Conservation (phyloP, 257 asterid species). For the Penstemon eatonii region DNA sequence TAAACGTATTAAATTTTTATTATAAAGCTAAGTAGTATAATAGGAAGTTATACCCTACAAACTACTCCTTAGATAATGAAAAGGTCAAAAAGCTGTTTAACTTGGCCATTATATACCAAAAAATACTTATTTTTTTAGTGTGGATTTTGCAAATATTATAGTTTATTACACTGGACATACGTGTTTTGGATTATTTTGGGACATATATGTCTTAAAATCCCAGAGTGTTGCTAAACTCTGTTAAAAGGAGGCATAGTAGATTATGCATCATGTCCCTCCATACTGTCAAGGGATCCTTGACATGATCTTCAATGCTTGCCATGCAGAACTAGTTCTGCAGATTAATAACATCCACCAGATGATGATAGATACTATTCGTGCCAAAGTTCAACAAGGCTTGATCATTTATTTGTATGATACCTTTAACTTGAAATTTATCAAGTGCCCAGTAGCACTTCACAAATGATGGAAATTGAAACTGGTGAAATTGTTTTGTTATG, state of each 20-base stretch:
- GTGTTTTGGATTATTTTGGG: background rate
- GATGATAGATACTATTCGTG: background rate
- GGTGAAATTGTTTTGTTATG: constrained; percentile 13
- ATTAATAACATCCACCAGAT: constrained; percentile 1
- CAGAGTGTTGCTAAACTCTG: constrained; percentile 15
- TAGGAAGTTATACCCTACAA: background rate
- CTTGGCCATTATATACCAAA: constrained; percentile 7
- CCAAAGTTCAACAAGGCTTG: background rate
- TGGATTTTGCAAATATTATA: background rate
- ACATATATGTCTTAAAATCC: too few relatives aligned
- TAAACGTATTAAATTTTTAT: background rate
- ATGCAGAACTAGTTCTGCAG: background rate
- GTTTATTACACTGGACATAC: background rate
- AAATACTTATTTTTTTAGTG: background rate
- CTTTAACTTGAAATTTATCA: constrained; percentile 5
- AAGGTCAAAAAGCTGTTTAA: constrained; percentile 23
- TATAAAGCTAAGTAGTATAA: constrained; percentile 1
- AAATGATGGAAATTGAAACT: constrained; percentile 1
- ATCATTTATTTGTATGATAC: constrained; percentile 13
- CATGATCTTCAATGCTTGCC: constrained; percentile 9
- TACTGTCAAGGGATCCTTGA: background rate
- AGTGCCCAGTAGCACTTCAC: constrained; percentile 1
- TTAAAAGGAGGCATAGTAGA: background rate
- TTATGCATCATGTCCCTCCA: background rate
- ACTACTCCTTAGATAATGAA: constrained; percentile 16